phyloP scores from a whole-genome alignment of 2,329 filamentous ascomycete species.

The Penicillium sp. region DNA sequence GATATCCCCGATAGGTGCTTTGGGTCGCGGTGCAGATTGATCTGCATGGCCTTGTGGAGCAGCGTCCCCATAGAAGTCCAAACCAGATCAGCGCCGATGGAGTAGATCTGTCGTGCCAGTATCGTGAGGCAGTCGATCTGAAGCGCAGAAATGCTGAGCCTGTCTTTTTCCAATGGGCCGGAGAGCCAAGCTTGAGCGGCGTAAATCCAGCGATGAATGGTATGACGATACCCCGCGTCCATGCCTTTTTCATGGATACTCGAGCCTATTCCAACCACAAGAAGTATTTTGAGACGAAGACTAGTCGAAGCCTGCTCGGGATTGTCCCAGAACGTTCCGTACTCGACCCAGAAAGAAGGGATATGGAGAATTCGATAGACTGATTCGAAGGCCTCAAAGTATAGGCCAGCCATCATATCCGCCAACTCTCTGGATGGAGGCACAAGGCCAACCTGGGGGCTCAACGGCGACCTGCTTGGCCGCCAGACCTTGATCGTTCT shows the following conservation, averaged over 20 bases:
- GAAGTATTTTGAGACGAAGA: not conserved
- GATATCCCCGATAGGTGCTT: conserved; percentile 21
- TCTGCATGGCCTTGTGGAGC: conserved; percentile 32
- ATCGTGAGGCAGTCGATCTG: conserved; percentile 33
- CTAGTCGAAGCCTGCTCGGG: not conserved
- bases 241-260: not conserved
- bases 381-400: not conserved
- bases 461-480: not conserved
- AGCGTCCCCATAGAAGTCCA: conserved; percentile 38
- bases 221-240: not conserved
- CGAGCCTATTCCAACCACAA: conserved; percentile 1
- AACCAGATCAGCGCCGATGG: conserved; percentile 34
- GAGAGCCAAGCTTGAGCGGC: conserved; percentile 31
- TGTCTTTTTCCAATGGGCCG: conserved; percentile 30
- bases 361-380: conserved; percentile 4
- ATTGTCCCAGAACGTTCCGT: not conserved
- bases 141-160: conserved; percentile 25
- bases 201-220: not conserved
- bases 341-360: conserved; percentile 1
- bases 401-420: not conserved
- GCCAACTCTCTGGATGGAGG: not conserved
- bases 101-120: conserved; percentile 29
- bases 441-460: not conserved
- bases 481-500: not conserved
- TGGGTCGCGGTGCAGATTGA: conserved; percentile 37